Evolutionary conservation across 2,329 filamentous ascomycete genomes (phyloP).

Genomic region (Xylariales sp.): DNA sequence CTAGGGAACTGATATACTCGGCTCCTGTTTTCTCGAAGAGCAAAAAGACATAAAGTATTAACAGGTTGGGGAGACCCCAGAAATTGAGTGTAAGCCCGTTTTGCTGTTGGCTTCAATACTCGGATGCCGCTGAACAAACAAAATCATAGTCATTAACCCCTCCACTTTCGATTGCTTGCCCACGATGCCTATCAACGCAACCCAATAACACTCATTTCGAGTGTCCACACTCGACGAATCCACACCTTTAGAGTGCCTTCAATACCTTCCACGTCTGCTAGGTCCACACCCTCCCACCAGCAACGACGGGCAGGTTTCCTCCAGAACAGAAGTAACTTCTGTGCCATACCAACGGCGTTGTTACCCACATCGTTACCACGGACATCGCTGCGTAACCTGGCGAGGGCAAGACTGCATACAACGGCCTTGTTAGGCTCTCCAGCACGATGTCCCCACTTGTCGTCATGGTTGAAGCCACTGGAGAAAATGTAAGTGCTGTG

Average conservation of each 20-base stretch:
- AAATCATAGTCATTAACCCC: not conserved
- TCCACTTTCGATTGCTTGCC: constrained; percentile 18
- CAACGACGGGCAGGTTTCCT: constrained; percentile 91
- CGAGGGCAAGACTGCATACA: constrained; percentile 92
- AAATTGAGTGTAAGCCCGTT: not conserved
- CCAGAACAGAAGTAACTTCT: constrained; percentile 97
- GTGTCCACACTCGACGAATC: constrained; percentile 96
- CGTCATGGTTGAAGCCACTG: constrained; percentile 94
- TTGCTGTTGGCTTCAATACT: not conserved
- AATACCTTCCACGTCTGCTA: constrained; percentile 84
- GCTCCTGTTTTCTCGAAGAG: not conserved
- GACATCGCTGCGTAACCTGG: constrained; percentile 87
- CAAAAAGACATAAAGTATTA: not conserved
- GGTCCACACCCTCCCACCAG: constrained; percentile 98
- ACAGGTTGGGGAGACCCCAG: not conserved
- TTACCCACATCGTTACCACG: constrained; percentile 70
- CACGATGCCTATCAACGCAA: constrained; percentile 54
- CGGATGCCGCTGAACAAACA: not conserved
- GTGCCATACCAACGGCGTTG: constrained; percentile 92
- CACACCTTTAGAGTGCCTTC: constrained; percentile 93
- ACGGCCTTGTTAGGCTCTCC: constrained; percentile 97
- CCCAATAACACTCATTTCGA: constrained; percentile 96
- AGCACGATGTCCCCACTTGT: constrained; percentile 94
- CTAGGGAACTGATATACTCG: not conserved
- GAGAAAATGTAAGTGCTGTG: constrained; percentile 13